Base-by-base conservation (phyloP, 257 asterid species). In the Gentiana straminea region DNA sequence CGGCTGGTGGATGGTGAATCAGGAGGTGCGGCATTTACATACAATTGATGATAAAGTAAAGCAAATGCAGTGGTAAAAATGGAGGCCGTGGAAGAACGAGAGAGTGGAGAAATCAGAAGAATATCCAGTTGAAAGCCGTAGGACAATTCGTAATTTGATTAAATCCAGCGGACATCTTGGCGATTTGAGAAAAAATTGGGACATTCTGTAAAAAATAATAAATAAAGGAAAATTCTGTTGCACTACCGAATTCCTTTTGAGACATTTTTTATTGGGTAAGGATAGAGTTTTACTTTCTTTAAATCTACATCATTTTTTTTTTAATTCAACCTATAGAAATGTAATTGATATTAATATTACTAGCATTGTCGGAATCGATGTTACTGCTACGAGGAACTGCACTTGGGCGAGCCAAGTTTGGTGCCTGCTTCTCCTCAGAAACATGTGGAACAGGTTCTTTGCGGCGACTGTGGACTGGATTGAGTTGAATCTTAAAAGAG, bases 1-100 rank as follows among this genome's bases (percentile, higher is more conserved):
- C 38, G 41, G 56, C 24, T 8, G 68, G 74, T 32, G 70, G 63
- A 68, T 54, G 71, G 54, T 71, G 77, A 54, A 66, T 46, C 48
- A 82, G 76, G 63, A 79, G 73, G 58, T 72, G 81, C 75, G 78
- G 85, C 96, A 88, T 88, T 79, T 41, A 41, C 46, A 41, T 41
- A 53, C 66, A 69, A 64, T 59, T 44, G 7, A 37, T 9, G 8
- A 12, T n/a, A 35, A 7, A n/a, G 35, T 15, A 24, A 3, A 46
- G 10, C 49, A 9, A 2, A 36, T 38, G 43, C 11, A 33, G 43
- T 11, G 65, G 24, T 24, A 24, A 24, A 13, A 33, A 7, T 39
- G 32, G 65, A 52, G 33, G 51, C 7, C 4, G 35, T 41, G 35
- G 37, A 51, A 43, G 4, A 32, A 11, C 15, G 62, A 44, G 2